Evolutionary conservation across 129 eudicot species (phyloP), one percentile per base, ranked within the genome.

Genomic region (Saposhnikovia divaricata): DNA sequence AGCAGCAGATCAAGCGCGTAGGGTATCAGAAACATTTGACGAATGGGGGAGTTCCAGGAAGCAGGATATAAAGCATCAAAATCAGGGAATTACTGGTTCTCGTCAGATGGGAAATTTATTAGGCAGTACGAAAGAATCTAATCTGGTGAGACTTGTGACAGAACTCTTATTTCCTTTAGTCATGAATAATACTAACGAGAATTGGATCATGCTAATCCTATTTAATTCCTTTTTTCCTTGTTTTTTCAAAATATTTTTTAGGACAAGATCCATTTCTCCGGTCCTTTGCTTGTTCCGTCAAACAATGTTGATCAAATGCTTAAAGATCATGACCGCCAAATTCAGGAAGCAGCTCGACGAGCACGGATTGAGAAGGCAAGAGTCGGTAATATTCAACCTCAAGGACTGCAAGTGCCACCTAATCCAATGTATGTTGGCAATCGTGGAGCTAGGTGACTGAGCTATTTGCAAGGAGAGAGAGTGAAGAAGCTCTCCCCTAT

Each of bases 271-370:
- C 92, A 88, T 51, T 91, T 84, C 79, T 94, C 97, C 5, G 98
- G 98, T 28, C 97, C 98, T 3, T n/a, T 94, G 69, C 81, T 86
- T 44, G 88, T 76, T 8, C 86, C 89, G 25, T 87, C 91, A 72
- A 88, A 87, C 78, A 89, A 94, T 72, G 85, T 94, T 71, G 98
- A 94, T 72, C 91, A 91, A 82, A 85, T 94, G 93, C 92, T 94
- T 39, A 91, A 87, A 84, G 97, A 94, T 48, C 98, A 89, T 39
- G 98, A 94, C 34, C 97, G 91, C 1, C 90, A 86, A 77, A 88
- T 91, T 28, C 96, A 90, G 80, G 97, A 91, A 84, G 96, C 89
- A 44, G 91, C 92, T 79, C 89, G 98, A 77, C 87, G 93, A 68
- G 82, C 94, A 23, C 89, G 97, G 80, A 74, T 88, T 14, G 93